Base-by-base conservation (phyloP, 371 early-diverging fungal species). In the Mortierella sp. region DNA sequence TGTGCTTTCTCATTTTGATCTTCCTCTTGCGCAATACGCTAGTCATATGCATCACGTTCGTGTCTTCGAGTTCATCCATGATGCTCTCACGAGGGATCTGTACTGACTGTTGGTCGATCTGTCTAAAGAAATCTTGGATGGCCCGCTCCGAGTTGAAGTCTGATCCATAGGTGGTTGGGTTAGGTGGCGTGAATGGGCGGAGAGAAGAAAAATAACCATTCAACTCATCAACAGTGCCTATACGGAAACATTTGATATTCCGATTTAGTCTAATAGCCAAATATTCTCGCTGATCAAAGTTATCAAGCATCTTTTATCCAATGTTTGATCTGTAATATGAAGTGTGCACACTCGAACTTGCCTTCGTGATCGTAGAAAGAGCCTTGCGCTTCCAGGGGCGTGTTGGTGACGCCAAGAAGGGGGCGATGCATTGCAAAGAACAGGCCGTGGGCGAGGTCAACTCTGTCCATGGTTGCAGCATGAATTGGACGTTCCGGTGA, bases 1-100 rank as follows among this genome's bases (percentile, higher is more conserved):
- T 95, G 83, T 95, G 95, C 87, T 95, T 95, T 80, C 94, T 93
- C 94, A 95, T 94, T 87, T 95, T 95, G 83, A 92, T 86, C 72
- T 87, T 91, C 80, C 94, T 88, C 86, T 94, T 95, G 86, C 94
- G 87, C 77, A 89, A 81, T 24, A 93, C 91, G 76, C 93, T 93
- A 48, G 74, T 79, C 74, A 77, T 71, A 9, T 77, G 65, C 77
- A 77, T 77, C 57, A 28, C 50, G 11, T 60, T 74, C 48, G 70
- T 70, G 22, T 66, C 67, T 19, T 79, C 72, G 33, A 59, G 50
- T 52, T 69, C 58, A 40, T 70, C 81, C 68, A 78, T 68, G 45
- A 68, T 66, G 63, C 47, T 69, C 21, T 50, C 47, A 32, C 50
- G 15, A 11, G 59, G 47, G 59, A 71, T 60, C 9, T 55, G 22